phyloP scores from a whole-genome alignment of 108 stramenopile genomes.

The Pseudonitzschia multistriata region DNA sequence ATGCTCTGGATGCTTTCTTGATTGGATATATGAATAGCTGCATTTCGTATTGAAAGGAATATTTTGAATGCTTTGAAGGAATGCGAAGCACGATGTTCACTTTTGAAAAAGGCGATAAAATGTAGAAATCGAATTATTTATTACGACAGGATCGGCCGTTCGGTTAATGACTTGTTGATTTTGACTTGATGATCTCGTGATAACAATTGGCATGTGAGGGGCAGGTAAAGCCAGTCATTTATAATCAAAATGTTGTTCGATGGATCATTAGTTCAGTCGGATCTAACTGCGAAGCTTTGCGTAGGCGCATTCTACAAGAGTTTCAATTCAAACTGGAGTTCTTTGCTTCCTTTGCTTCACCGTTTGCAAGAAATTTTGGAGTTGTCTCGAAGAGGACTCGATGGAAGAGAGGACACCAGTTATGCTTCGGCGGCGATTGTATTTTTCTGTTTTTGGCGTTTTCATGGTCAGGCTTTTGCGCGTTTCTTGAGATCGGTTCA shows the following conservation, averaged over 20 bases:
- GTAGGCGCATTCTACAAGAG: too few relatives aligned
- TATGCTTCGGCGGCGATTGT: constrained; percentile 32
- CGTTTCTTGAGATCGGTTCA: constrained; percentile 49
- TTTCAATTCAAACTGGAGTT: neutral
- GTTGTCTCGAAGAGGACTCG: constrained; percentile 43
- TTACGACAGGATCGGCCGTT: neutral
- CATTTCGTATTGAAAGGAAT: too few relatives aligned
- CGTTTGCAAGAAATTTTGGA: constrained; percentile 37
- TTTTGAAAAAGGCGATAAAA: too few relatives aligned
- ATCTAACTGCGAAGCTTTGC: neutral
- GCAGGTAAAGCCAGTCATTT: too few relatives aligned
- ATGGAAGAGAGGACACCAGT: constrained; percentile 45
- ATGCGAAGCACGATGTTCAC: too few relatives aligned
- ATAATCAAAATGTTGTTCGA: too few relatives aligned
- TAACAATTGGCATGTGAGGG: too few relatives aligned
- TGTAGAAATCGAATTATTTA: too few relatives aligned
- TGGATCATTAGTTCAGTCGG: neutral
- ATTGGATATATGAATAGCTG: too few relatives aligned
- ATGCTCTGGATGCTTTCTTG: too few relatives aligned
- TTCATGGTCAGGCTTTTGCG: constrained; percentile 45
- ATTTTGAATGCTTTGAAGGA: too few relatives aligned
- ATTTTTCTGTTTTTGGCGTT: constrained; percentile 41
- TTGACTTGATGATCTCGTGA: too few relatives aligned
- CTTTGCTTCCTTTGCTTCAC: constrained; percentile 10
- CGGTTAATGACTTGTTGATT: neutral